Percentiles rank a stretch among this genome's conserved stretches.
Conservation (phyloP, 768 basidiomycete genomes). For the Lactarius trivialis region DNA sequence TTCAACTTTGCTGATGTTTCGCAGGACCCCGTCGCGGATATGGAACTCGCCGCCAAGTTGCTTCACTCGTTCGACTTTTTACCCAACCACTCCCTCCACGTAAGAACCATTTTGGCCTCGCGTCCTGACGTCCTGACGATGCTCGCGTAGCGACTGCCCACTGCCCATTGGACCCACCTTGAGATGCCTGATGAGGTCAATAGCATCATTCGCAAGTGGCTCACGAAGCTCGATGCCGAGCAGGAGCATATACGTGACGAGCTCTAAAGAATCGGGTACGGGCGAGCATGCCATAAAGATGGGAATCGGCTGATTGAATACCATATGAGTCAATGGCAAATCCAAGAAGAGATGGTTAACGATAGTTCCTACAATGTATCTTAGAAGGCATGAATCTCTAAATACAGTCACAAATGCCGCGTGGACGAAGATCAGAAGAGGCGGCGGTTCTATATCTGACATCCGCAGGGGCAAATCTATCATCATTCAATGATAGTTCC, state of each 20-base stretch:
- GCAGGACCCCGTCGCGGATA: constrained; percentile 42
- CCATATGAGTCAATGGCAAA: neutral
- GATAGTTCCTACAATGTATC: neutral
- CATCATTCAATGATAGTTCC: neutral
- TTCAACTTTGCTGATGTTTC: constrained; percentile 1
- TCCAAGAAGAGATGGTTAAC: neutral
- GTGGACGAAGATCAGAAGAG: neutral
- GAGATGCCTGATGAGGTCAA: constrained; percentile 54
- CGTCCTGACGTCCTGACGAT: neutral
- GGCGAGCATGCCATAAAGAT: neutral
- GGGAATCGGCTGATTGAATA: neutral
- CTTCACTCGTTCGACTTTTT: constrained; percentile 30
- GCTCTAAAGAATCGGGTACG: neutral
- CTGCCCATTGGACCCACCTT: constrained; percentile 64
- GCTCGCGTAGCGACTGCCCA: constrained; percentile 38
- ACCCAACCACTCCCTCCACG: constrained; percentile 33
- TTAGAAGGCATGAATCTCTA: neutral
- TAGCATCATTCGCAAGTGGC: constrained; percentile 44
- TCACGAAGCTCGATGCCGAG: constrained; percentile 27
- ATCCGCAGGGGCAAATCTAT: neutral
- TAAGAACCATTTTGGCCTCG: constrained; percentile 19
- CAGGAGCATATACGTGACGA: constrained; percentile 7
- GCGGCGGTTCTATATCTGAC: neutral
- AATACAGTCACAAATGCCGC: neutral
- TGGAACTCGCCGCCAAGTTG: constrained; percentile 30